A percentile compares a stretch with the other conserved stretches of the same genome.
Evolutionary conservation across 164 flowering plant species (phyloP).

Genomic region (Macadamia tetraphylla): DNA sequence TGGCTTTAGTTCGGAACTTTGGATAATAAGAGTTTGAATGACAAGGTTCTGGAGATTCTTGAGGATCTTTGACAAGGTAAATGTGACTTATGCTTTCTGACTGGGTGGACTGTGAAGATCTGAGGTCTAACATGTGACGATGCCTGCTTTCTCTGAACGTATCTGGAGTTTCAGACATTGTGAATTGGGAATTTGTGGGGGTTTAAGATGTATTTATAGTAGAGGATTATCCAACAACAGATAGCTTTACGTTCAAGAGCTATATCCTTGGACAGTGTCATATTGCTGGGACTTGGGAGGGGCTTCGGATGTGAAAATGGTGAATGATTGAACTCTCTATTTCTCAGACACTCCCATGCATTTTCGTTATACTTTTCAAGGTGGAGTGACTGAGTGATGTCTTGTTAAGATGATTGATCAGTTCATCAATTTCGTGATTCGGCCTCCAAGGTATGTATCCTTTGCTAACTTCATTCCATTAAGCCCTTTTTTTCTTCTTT

Average conservation of each 20-base stretch:
- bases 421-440: slow-evolving; percentile 89
- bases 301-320: slow-evolving; percentile 5
- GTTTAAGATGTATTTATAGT: not conserved
- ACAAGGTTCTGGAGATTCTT: too few species aligned
- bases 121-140: not conserved
- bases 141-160: slow-evolving; percentile 1
- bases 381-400: slow-evolving; percentile 3
- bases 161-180: not conserved
- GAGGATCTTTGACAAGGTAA: too few species aligned
- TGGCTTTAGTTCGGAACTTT: too few species aligned
- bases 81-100: too few species aligned
- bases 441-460: slow-evolving; percentile 76
- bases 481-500: not conserved
- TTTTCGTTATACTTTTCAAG: not conserved
- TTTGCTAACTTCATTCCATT: not conserved
- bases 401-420: slow-evolving; percentile 66
- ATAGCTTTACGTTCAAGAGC: not conserved
- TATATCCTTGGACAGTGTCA: not conserved
- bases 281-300: not conserved
- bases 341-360: slow-evolving; percentile 11
- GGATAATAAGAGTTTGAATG: too few species aligned
- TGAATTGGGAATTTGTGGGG: slow-evolving; percentile 1
- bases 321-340: slow-evolving; percentile 3
- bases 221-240: not conserved
- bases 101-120: not conserved